Evolutionary conservation across 345 rosid species (phyloP), one percentile per base, ranked within the genome.

Genomic region (Alliaria petiolata): DNA sequence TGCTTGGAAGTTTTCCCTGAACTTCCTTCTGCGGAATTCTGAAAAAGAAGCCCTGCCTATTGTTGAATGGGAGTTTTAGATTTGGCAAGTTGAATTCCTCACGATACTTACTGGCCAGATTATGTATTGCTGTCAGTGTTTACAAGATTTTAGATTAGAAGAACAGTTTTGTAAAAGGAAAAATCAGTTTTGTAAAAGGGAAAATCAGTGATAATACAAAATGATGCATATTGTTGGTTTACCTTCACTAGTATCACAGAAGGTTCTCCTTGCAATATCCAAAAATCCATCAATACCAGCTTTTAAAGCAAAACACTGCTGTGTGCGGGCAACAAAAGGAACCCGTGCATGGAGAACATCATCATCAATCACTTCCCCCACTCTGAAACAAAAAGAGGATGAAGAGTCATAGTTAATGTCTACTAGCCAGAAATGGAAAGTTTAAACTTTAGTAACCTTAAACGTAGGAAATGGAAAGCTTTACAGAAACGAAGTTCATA

Each of bases 231-330:
- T 47, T 33, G 33, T 62, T 62, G 59, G 58, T 70, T 78, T 63
- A 89, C 98, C 98, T 93, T 93, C 96, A 78, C 98, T 89, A 36
- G 93, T 91, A 78, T 93, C 96, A 74, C 98, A 91, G 80, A 93
- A 93, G 56, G 91, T 86, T 82, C 95, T 93, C 71, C 96, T 71
- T 47, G 96, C 96, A 59, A 93, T 85, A 86, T 91, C 98, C 74
- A 93, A 47, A 68, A 91, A 90, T 17, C 97, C 98, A 81, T 93
- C 98, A 64, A 89, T 89, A 50, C 98, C 96, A 34, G 95, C 87
- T 81, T 89, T 91, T 72, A 93, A 87, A 81, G 97, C 98, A 82
- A 93, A 93, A 82, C 97, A 93, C 81, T 93, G 98, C 76, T 93
- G 97, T 66, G 98, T 89, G 63, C 95, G 96, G 65, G 98, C 97